Base-by-base conservation (phyloP, 805 yeast species). In the Alloascoidea africana region DNA sequence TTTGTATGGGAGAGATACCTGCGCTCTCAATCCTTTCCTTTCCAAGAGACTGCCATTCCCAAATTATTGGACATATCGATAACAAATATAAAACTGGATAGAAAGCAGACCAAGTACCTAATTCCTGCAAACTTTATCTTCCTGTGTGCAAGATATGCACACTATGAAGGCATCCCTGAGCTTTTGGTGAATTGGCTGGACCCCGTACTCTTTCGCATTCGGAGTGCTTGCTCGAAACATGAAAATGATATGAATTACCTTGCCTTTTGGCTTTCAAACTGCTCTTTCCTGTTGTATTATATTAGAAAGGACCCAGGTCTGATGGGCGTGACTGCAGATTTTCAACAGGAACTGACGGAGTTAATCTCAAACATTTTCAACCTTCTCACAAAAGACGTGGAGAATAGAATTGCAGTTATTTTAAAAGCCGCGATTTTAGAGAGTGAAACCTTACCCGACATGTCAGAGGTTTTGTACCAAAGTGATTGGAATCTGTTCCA, bases 201-300 rank as follows among this genome's bases (percentile, higher is more conserved):
- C 13, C 59, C 63, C 3, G 45, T 48, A 3, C 42, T 51, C 8
- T 42, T 39, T 30, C 54, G 63, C 5, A 56, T 63, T 35, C 42
- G 48, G 30, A 44, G 52, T 4, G 51, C 46, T 2, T 49, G 54
- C n/a, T 48, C 50, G 32, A 48, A 49, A n/a, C 54, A 54, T 35
- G 45, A 44, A 15, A 51, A 52, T 14, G 68, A 63, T 39, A 48
- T 63, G 41, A 59, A 62, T n/a, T 55, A 46, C 38, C 36, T 58
- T 43, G 78, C 94, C 37, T 89, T 85, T 53, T 91, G 97, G 97
- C 68, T 91, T 27, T 76, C 94, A 3, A 78, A 81, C 17, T 53
- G 81, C 34, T 81, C 82, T 41, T 76, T 82, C 45, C 58, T 89
- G 37, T 76, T 79, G 49, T 89, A 80, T 54, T 89, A 84, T 55